Evolutionary conservation across 1,284 basidiomycete species (phyloP), one percentile per base, ranked within the genome.

Genomic region (Austroboletus rostrupii): DNA sequence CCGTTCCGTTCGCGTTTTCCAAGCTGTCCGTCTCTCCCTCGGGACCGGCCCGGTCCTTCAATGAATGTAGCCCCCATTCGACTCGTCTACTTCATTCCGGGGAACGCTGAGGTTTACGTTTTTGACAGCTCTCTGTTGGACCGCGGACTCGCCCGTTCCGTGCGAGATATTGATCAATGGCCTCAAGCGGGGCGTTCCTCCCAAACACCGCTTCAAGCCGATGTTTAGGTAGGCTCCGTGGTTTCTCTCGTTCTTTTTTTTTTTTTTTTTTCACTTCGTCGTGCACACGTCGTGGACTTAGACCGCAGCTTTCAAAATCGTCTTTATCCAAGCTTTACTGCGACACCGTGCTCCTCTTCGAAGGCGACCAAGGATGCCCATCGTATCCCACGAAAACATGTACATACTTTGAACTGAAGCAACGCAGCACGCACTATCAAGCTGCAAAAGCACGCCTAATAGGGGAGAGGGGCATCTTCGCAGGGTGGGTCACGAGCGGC

Each of bases 91-190:
- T 56, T 53, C n/a, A 36, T 52, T 43, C 33, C 52, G 37, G 14
- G 35, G 1, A 33, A 35, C n/a, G 14, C 35, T 16, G 16, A 36
- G 35, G 19, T 36, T 57, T 53, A 7, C 42, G 32, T 32, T 45
- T 36, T 33, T 59, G 10, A 37, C n/a, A 88, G 87, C 87, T 0
- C 61, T 91, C 4, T 87, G 79, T 53, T 92, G 83, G 82, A 70
- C 80, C 11, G 76, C 79, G n/a, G 80, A 80, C 46, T 70, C 74
- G 0, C 47, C 60, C 32, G 61, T 57, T 21, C 53, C 64, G 3
- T 59, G 65, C 31, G 87, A 92, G 60, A 74, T 89, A 17, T 62
- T 91, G 46, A 87, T 87, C 56, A 88, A 87, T 55, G 89, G 90
- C 1, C 68, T 82, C n/a, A 83, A 79, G 57, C 81, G 90, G 39